phyloP scores from a whole-genome alignment of 495 filamentous ascomycete species.

The Daldinia childiae region DNA sequence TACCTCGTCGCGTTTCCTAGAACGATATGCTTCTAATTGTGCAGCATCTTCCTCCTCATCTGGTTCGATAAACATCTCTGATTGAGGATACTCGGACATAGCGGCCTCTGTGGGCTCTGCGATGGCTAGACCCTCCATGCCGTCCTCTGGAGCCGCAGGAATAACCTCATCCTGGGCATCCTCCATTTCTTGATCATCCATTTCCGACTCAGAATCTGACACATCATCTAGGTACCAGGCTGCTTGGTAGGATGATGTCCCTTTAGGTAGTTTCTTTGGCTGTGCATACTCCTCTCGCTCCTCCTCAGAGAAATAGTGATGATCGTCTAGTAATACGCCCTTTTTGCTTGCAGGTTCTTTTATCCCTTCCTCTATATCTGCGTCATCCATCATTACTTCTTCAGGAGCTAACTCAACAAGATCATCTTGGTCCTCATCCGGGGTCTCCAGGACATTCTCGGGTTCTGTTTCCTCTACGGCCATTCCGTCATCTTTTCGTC shows the following conservation, averaged over 20 bases:
- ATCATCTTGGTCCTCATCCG: constrained; percentile 81
- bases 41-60: constrained; percentile 86
- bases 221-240: constrained; percentile 89
- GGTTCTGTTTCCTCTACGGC: constrained; percentile 65
- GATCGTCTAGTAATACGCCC: constrained; percentile 92
- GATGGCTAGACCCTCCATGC: constrained; percentile 74
- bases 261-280: constrained; percentile 83
- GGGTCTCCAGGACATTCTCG: constrained; percentile 69
- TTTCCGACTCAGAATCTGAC: constrained; percentile 86
- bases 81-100: constrained; percentile 86
- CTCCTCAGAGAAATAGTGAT: constrained; percentile 97
- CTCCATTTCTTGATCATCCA: constrained; percentile 77
- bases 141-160: constrained; percentile 74
- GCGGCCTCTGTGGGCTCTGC: constrained; percentile 79
- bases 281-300: constrained; percentile 60
- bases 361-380: constrained; percentile 56
- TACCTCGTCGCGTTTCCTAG: constrained; percentile 77
- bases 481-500: constrained; percentile 74
- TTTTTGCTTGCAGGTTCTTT: constrained; percentile 62
- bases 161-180: constrained; percentile 64
- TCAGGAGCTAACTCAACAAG: constrained; percentile 81
- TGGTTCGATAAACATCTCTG: constrained; percentile 89
- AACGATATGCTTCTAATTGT: constrained; percentile 80
- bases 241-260: constrained; percentile 91
- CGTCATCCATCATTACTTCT: constrained; percentile 80